Percentiles rank a stretch among this genome's conserved stretches.
These are phyloP conservation scores for Wickerhamiella infanticola DNA, from an alignment of 1,139 yeast genomes.

Conservation along the genomic window DNA sequence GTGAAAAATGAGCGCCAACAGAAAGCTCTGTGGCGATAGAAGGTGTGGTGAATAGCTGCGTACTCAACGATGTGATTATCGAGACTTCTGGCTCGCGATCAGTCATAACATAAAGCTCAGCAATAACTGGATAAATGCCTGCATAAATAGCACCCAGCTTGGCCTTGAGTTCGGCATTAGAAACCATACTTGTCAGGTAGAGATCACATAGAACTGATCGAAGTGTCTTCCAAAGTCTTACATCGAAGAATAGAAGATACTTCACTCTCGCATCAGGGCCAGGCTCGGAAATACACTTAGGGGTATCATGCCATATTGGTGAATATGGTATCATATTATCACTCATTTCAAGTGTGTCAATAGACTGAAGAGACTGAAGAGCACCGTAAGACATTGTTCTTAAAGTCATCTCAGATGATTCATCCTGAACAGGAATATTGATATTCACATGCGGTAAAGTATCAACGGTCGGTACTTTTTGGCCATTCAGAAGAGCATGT, in stretches of 20 bases:
- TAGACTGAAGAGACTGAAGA: not conserved
- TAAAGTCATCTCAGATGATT: not conserved
- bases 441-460: not conserved
- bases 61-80: slow-evolving; percentile 57
- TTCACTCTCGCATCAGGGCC: slow-evolving; percentile 37
- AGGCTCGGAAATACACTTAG: not conserved
- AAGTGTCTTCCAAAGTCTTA: slow-evolving; percentile 57
- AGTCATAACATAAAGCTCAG: slow-evolving; percentile 52
- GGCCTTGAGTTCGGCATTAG: slow-evolving; percentile 44
- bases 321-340: not conserved
- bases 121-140: slow-evolving; percentile 59
- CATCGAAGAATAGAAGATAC: slow-evolving; percentile 52
- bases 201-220: slow-evolving; percentile 50
- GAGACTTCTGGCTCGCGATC: slow-evolving; percentile 79
- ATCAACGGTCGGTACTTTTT: not conserved
- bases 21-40: slow-evolving; percentile 44
- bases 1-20: slow-evolving; percentile 28
- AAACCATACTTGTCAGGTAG: slow-evolving; percentile 53
- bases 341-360: slow-evolving; percentile 1
- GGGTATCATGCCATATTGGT: not conserved
- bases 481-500: slow-evolving; percentile 1
- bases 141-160: slow-evolving; percentile 65
- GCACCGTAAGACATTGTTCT: not conserved
- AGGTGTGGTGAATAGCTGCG: slow-evolving; percentile 80
- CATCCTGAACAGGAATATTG: not conserved